Base-by-base conservation (phyloP, 2,329 filamentous ascomycete species). In the Cylindrodendrum hubeiense region DNA sequence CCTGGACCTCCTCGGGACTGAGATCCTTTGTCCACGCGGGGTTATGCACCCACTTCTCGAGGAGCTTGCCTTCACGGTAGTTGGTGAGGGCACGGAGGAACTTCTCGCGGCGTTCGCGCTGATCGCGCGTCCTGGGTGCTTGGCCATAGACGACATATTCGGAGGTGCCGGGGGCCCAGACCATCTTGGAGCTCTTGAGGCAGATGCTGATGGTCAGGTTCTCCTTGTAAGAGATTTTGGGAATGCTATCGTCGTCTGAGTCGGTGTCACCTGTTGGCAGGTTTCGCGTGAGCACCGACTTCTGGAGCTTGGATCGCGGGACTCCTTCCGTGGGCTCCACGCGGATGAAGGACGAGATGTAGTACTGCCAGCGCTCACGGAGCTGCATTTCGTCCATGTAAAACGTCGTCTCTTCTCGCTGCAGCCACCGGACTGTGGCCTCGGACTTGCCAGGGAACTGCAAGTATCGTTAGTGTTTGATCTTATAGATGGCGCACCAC, bases 321-420 rank as follows among this genome's bases (percentile, higher is more conserved):
- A 96, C 86, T 15, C 93, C 93, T 79, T 96, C 93, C 0, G 96
- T 99, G 2, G 93, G 93, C 75, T 97, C 94, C 24, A 95, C 88
- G 68, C 94, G 93, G 71, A 94, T 93, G 79, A 93, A 98, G 0
- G 95, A 94, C 19, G 95, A 95, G 62, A 97, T 93, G 78, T 99
- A 99, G 82, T 97, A 97, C 73, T 95, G 93, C 96, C 96, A 99
- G 41, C 90, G 87, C 67, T 94, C 90, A 61, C 91, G 91, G 54
- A 90, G 88, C 75, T 96, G 92, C 84, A 97, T 91, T 71, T 97
- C 94, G 70, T 97, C 93, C 75, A 91, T 91, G 72, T 96, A 94
- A 78, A 97, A 94, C 0, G 97, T 92, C 43, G 89, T 90, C 71
- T 92, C 90, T 53, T 91, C 89, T 56, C 87, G 85, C 71, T 89